phyloP scores from a whole-genome alignment of 129 eudicot species.

The Calendula officinalis region DNA sequence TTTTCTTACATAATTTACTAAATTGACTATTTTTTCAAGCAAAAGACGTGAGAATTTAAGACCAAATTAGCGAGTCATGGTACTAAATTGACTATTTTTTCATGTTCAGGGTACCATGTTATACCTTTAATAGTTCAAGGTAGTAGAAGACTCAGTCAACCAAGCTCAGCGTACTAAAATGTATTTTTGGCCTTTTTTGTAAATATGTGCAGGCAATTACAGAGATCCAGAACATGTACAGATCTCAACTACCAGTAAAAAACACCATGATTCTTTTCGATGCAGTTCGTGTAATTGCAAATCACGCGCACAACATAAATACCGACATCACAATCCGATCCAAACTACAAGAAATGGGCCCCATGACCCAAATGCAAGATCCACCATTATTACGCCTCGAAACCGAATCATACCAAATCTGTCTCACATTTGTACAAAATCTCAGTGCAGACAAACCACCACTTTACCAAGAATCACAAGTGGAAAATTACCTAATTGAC shows the following conservation, averaged over 20 bases:
- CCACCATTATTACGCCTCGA: conserved; percentile 78
- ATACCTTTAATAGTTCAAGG: too few relatives aligned
- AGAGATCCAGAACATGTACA: conserved; percentile 62
- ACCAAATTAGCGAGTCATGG: too few relatives aligned
- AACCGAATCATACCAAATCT: conserved; percentile 69
- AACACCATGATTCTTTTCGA: conserved; percentile 46
- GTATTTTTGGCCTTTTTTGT: not conserved
- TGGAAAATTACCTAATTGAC: conserved; percentile 54
- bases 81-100: too few relatives aligned
- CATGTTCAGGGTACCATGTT: too few relatives aligned
- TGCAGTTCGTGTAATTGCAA: conserved; percentile 54
- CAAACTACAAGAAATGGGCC: conserved; percentile 57
- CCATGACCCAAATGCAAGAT: conserved; percentile 79
- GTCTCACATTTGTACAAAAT: conserved; percentile 63
- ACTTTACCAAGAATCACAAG: conserved; percentile 38
- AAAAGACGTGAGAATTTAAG: too few relatives aligned
- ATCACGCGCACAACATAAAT: conserved; percentile 65
- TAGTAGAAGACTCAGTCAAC: too few relatives aligned
- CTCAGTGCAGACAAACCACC: conserved; percentile 43
- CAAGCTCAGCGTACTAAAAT: not conserved
- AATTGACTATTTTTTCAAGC: too few relatives aligned
- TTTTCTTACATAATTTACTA: too few relatives aligned
- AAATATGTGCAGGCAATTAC: conserved; percentile 51
- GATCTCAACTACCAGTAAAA: conserved; percentile 46
- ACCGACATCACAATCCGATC: conserved; percentile 43